phyloP scores from a whole-genome alignment of 768 basidiomycete genomes.

The Leccinellum rugosiceps region DNA sequence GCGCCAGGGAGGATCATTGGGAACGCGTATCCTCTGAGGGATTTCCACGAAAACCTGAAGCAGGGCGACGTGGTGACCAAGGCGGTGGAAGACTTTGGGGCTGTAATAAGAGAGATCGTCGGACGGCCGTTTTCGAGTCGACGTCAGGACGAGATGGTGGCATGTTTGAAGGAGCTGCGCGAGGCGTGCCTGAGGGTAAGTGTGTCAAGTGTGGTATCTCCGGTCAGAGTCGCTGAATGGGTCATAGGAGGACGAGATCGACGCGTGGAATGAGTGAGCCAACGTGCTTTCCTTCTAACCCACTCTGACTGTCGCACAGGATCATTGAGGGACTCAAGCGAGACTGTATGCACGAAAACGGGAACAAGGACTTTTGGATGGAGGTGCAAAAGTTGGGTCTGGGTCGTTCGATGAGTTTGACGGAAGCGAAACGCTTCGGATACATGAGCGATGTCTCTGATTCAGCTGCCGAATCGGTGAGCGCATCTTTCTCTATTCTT shows the following conservation, averaged over 20 bases:
- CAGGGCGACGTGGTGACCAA: conserved; percentile 80
- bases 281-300: background rate
- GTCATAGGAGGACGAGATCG: conserved; percentile 74
- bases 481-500: conserved; percentile 11
- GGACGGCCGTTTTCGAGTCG: conserved; percentile 66
- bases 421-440: conserved; percentile 59
- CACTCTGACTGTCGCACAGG: conserved; percentile 32
- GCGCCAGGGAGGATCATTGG: conserved; percentile 76
- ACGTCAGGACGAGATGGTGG: conserved; percentile 65
- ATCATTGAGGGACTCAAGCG: conserved; percentile 59
- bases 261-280: conserved; percentile 69
- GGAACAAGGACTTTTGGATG: conserved; percentile 69
- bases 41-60: conserved; percentile 69
- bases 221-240: background rate
- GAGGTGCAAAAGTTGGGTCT: conserved; percentile 50
- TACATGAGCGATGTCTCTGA: conserved; percentile 58
- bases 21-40: conserved; percentile 64
- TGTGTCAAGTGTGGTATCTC: background rate
- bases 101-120: conserved; percentile 68
- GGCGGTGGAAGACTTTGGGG: conserved; percentile 76
- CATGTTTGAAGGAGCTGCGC: conserved; percentile 69
- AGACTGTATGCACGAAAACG: conserved; percentile 50
- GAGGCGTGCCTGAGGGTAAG: conserved; percentile 61
- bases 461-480: conserved; percentile 50
- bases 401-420: conserved; percentile 58